phyloP scores from a whole-genome alignment of 352 stramenopile species.

The Phytopythium boreale region DNA sequence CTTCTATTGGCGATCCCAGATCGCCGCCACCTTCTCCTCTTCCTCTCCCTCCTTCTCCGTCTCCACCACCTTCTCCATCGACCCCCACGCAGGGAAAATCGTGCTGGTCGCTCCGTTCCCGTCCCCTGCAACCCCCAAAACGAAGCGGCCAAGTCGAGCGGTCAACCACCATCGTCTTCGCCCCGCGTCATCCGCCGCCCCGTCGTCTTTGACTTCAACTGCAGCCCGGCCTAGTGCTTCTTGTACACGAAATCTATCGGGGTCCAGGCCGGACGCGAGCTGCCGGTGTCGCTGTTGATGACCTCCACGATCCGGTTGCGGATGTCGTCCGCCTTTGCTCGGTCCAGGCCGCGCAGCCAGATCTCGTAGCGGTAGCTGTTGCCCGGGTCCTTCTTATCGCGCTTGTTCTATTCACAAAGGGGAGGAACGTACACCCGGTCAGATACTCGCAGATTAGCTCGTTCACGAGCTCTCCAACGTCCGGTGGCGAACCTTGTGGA shows the following conservation, averaged over 20 bases:
- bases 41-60: neutral
- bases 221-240: conserved; percentile 52
- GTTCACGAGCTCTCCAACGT: neutral
- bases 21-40: neutral
- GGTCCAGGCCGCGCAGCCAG: conserved; percentile 67
- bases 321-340: conserved; percentile 68
- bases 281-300: conserved; percentile 61
- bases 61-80: neutral
- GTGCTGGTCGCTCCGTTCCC: neutral
- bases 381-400: conserved; percentile 75
- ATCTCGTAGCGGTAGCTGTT: conserved; percentile 89
- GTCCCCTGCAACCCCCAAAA: neutral
- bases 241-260: conserved; percentile 77
- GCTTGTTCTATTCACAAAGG: conserved; percentile 58
- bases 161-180: neutral
- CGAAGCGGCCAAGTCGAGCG: neutral
- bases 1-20: neutral
- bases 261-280: conserved; percentile 39
- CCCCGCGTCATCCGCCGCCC: neutral
- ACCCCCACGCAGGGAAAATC: neutral
- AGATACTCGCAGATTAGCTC: neutral
- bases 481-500: conserved; percentile 74
- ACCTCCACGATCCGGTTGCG: conserved; percentile 62
- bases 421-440: neutral
- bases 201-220: neutral